A percentile compares a stretch with the other conserved stretches of the same genome.
phyloP scores from a whole-genome alignment of 371 early-diverging fungal species.

The Umbelopsis sp. region DNA sequence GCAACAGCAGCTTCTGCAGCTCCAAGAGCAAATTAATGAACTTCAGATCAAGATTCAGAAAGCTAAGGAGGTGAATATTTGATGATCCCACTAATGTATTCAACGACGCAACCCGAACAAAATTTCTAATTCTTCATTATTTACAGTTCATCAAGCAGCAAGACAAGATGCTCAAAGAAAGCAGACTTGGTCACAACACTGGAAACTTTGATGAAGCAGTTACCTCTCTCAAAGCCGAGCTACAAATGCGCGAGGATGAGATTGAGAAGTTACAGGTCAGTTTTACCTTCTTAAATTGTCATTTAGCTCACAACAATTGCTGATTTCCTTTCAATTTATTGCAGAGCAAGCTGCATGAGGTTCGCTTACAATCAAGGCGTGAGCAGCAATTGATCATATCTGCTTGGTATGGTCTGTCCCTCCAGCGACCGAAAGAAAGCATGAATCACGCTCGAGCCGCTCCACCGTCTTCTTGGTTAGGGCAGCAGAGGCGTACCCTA shows the following conservation, averaged over 20 bases:
- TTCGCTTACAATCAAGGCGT: conserved; percentile 57
- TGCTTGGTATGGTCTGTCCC: conserved; percentile 74
- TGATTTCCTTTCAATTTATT: conserved; percentile 28
- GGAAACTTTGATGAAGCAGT: conserved; percentile 71
- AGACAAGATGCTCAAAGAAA: conserved; percentile 55
- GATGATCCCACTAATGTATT: neutral
- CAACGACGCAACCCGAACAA: neutral
- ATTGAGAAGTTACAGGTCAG: conserved; percentile 62
- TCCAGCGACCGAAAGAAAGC: conserved; percentile 51
- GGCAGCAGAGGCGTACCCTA: conserved; percentile 65
- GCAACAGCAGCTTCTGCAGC: conserved; percentile 53
- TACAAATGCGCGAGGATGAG: conserved; percentile 67
- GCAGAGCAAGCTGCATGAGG: conserved; percentile 62
- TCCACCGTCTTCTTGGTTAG: conserved; percentile 73
- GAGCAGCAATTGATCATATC: conserved; percentile 77
- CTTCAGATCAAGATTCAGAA: conserved; percentile 63
- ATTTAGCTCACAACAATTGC: neutral
- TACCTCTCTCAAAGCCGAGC: conserved; percentile 65
- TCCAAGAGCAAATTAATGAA: conserved; percentile 67
- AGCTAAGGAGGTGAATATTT: conserved; percentile 69
- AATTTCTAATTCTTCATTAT: neutral
- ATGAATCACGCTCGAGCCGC: conserved; percentile 41
- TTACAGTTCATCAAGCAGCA: conserved; percentile 53
- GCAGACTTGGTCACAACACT: conserved; percentile 23
- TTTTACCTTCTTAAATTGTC: neutral